These are phyloP conservation scores for Salvia rosmarinus DNA, from an alignment of 257 asterid genomes.

Conservation along the genomic window DNA sequence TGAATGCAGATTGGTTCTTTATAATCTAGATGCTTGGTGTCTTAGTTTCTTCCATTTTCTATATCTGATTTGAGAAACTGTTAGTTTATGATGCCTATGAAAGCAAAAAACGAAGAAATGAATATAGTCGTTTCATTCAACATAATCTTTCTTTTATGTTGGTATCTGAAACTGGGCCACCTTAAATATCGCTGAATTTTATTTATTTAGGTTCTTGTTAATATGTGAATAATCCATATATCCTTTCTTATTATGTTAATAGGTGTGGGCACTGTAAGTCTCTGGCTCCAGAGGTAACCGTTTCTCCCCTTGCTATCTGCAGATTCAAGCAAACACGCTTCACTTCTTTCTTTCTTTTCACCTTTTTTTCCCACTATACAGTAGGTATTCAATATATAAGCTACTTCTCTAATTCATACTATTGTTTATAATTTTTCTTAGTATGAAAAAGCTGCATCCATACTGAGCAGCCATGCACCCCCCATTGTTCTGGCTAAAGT, in stretches of 20 bases:
- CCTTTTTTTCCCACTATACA: background rate
- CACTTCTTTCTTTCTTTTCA: background rate
- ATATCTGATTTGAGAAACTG: background rate
- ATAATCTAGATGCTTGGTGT: background rate
- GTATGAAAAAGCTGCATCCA: slow-evolving; percentile 84
- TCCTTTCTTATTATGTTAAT: slow-evolving; percentile 30
- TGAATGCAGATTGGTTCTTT: slow-evolving; percentile 11
- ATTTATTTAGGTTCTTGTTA: background rate
- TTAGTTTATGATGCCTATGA: background rate
- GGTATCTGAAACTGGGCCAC: slow-evolving; percentile 6
- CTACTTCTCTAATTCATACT: slow-evolving; percentile 22
- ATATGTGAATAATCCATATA: slow-evolving; percentile 14
- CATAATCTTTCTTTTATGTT: background rate
- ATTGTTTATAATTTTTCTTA: slow-evolving; percentile 20
- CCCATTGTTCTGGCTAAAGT: slow-evolving; percentile 74
- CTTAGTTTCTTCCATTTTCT: background rate
- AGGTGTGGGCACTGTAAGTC: slow-evolving; percentile 97
- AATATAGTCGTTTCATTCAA: background rate
- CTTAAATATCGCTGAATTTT: background rate
- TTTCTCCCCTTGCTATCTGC: background rate
- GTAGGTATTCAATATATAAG: background rate
- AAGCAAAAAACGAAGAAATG: background rate
- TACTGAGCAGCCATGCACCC: slow-evolving; percentile 71
- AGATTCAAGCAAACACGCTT: slow-evolving; percentile 5
- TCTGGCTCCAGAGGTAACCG: slow-evolving; percentile 91